Evolutionary conservation across 371 early-diverging fungal genomes (phyloP).

Genomic region (Capillidium heterosporum): DNA sequence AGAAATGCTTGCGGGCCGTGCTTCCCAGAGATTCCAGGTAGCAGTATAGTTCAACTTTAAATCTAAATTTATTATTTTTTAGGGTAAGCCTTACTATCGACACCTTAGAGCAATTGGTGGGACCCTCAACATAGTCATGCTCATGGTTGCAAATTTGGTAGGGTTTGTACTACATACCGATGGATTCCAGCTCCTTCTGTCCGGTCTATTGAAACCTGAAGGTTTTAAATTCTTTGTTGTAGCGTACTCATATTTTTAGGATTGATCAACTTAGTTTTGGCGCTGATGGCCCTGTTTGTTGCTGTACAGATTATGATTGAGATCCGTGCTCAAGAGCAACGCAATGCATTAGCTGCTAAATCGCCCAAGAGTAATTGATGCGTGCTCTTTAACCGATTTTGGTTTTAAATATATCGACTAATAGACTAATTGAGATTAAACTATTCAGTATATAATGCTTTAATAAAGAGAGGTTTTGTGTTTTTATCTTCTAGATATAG

Average conservation of each 20-base stretch:
- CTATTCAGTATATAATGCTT: too few species aligned
- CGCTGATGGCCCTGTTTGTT: conserved; percentile 34
- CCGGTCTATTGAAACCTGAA: conserved; percentile 18
- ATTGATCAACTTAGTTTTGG: conserved; percentile 22
- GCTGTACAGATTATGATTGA: conserved; percentile 76
- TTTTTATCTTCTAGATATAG: too few species aligned
- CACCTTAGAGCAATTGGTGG: conserved; percentile 68
- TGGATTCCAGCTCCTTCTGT: conserved; percentile 49
- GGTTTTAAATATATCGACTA: too few species aligned
- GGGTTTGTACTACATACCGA: conserved; percentile 83
- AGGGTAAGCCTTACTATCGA: conserved; percentile 43
- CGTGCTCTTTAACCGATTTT: too few species aligned
- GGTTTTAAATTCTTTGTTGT: conserved; percentile 11
- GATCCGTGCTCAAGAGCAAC: conserved; percentile 17
- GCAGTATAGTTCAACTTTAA: not conserved
- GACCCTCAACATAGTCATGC: conserved; percentile 67
- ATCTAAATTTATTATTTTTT: conserved; percentile 21
- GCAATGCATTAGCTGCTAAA: not conserved
- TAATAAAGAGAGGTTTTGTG: too few species aligned
- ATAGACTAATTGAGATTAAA: too few species aligned
- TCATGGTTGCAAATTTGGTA: conserved; percentile 89
- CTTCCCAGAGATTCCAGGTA: conserved; percentile 24
- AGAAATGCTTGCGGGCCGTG: conserved; percentile 41
- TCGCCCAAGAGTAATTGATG: too few species aligned
- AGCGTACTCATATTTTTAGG: conserved; percentile 13